phyloP scores from a whole-genome alignment of 2,329 filamentous ascomycete genomes.

The Teratosphaeria gauchensis region DNA sequence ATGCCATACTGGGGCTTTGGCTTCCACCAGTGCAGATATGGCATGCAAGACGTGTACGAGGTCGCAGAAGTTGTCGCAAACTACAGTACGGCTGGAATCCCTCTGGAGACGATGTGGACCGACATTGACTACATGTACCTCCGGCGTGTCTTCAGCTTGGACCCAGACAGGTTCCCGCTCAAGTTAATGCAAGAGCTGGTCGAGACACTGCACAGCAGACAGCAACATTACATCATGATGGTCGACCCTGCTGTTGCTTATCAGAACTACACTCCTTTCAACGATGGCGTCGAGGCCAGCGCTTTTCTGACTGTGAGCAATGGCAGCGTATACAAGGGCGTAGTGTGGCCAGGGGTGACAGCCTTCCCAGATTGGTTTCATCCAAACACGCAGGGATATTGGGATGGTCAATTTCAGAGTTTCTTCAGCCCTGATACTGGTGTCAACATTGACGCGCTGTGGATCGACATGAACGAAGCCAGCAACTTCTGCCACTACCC shows the following conservation, averaged over 20 bases:
- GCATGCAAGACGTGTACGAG: conserved; percentile 49
- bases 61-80: conserved; percentile 57
- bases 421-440: conserved; percentile 58
- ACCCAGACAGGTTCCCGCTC: conserved; percentile 54
- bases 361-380: conserved; percentile 59
- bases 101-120: conserved; percentile 53
- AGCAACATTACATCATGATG: conserved; percentile 48
- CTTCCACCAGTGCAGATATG: conserved; percentile 42
- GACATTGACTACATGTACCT: conserved; percentile 30
- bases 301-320: conserved; percentile 46
- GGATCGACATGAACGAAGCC: conserved; percentile 60
- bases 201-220: conserved; percentile 41
- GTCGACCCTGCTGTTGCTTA: conserved; percentile 55
- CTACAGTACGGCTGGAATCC: conserved; percentile 55
- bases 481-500: conserved; percentile 44
- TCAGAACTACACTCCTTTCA: conserved; percentile 46
- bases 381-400: conserved; percentile 54
- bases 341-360: conserved; percentile 62
- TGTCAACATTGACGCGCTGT: conserved; percentile 63
- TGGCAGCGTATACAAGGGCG: conserved; percentile 48
- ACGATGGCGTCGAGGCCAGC: conserved; percentile 50
- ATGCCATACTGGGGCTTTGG: conserved; percentile 45
- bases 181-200: conserved; percentile 53
- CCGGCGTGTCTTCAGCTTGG: conserved; percentile 54
- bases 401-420: conserved; percentile 55